Evolutionary conservation across 148 eudicot genomes (phyloP), one percentile per base, ranked within the genome.

Genomic region (Fagopyrum tataricum): DNA sequence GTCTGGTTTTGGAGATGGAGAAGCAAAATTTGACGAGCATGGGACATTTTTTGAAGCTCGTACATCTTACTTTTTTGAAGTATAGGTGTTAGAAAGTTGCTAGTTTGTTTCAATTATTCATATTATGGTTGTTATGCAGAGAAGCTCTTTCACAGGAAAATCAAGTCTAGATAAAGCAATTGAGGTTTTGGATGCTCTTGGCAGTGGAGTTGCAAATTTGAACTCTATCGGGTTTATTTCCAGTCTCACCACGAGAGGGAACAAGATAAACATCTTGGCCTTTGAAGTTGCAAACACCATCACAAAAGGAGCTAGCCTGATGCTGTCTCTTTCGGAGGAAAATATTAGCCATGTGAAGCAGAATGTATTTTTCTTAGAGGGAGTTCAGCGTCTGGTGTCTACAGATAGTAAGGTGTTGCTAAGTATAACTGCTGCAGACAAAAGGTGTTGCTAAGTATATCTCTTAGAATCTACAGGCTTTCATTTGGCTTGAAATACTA

Each of bases 251-350:
- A 77, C 87, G 67, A 88, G 87, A 79, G 97, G 98, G 75, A 88
- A 81, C 69, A 91, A 82, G 86, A 80, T 94, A 58, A 76, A 84
- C 47, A 89, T 94, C 43, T 79, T 94, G 80, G 93, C 97, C 47
- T 94, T 94, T 82, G 98, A 94, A 77, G 91, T 94, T 77, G 98
- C 98, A 43, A 94, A 94, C 81, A 94, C 98, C 51, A 83, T 94
- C 43, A 88, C 85, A 78, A 94, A 94, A 83, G 97, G 96, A 46
- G 85, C 87, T 71, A 88, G 79, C 80, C 85, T 91, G 78, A 76
- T 94, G 87, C 88, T 87, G 70, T 91, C 97, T 56, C 79, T 94
- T 75, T 89, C 98, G 14, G 86, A 89, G 79, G 87, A 91, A 79
- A 85, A 82, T 73, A 46, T 94, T 43, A 73, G 80, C 73, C 82